Conservation (phyloP, 2,329 filamentous ascomycete genomes). For the Paracamarosporium sp. region DNA sequence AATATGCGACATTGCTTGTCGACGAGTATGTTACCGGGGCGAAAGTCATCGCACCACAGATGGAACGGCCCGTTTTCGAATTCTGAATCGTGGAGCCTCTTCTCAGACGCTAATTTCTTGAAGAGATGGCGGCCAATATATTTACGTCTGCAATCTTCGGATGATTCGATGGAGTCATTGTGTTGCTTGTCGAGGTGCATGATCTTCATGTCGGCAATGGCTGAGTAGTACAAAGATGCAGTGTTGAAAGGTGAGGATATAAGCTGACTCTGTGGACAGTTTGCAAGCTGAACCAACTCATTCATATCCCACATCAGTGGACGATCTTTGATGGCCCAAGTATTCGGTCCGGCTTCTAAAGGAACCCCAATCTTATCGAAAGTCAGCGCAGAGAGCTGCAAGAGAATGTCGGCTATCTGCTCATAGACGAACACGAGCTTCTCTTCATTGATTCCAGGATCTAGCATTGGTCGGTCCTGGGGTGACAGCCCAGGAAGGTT, state of each 20-base stretch:
- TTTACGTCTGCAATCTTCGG: constrained; percentile 36
- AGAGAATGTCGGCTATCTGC: constrained; percentile 50
- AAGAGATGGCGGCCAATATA: constrained; percentile 27
- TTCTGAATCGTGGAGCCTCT: constrained; percentile 10
- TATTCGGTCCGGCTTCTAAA: constrained; percentile 25
- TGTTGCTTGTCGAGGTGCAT: constrained; percentile 48
- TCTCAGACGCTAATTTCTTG: constrained; percentile 29
- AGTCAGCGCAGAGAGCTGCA: constrained; percentile 45
- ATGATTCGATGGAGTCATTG: constrained; percentile 45
- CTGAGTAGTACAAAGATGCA: constrained; percentile 3
- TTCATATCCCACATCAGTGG: constrained; percentile 15
- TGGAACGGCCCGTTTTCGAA: constrained; percentile 2
- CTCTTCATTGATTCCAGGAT: constrained; percentile 39
- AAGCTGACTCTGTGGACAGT: not conserved
- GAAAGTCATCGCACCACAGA: constrained; percentile 49
- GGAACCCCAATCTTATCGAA: constrained; percentile 50
- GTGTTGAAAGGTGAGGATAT: constrained; percentile 3
- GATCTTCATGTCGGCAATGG: constrained; percentile 52
- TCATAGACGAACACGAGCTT: constrained; percentile 38
- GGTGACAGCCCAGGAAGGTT: constrained; percentile 26
- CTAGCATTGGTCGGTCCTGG: constrained; percentile 36
- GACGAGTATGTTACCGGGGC: constrained; percentile 46
- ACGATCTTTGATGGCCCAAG: constrained; percentile 34
- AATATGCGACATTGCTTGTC: constrained; percentile 43
- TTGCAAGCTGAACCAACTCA: constrained; percentile 5